Evolutionary conservation across 306 rosid species (phyloP).

Genomic region (Pyrus pyrifolia): DNA sequence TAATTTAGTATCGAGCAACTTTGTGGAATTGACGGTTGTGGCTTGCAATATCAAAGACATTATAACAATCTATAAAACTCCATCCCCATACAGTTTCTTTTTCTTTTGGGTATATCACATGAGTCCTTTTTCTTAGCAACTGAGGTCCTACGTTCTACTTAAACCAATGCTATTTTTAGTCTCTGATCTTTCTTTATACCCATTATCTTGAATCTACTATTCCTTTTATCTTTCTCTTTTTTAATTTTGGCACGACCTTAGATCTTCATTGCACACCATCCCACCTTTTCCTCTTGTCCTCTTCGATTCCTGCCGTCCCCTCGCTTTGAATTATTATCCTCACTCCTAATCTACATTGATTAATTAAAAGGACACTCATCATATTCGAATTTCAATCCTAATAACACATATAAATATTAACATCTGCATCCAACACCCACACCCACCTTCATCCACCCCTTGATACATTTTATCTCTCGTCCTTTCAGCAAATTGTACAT

Average conservation of each 20-base stretch:
- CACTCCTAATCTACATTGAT: not conserved
- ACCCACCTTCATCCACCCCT: not conserved
- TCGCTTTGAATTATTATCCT: not conserved
- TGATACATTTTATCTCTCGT: not conserved
- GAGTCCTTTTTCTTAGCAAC: not conserved
- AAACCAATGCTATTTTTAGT: not conserved
- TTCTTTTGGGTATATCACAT: not conserved
- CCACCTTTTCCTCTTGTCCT: not conserved
- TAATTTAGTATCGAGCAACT: not conserved
- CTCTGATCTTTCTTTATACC: not conserved
- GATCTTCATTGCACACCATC: not conserved
- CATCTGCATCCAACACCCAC: not conserved
- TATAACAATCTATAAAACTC: not conserved
- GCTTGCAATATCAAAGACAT: not conserved
- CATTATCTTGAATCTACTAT: not conserved
- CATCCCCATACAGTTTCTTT: not conserved
- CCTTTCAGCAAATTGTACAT: not conserved
- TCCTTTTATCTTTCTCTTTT: not conserved
- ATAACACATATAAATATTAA: not conserved
- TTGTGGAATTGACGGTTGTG: not conserved
- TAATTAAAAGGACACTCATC: not conserved
- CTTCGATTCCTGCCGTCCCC: not conserved
- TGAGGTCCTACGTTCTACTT: not conserved
- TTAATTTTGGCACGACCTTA: not conserved
- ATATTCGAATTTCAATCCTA: not conserved